Percentiles rank a stretch among this genome's conserved stretches.
Conservation (phyloP, 805 yeast species). For the Starmerella tilneyi region DNA sequence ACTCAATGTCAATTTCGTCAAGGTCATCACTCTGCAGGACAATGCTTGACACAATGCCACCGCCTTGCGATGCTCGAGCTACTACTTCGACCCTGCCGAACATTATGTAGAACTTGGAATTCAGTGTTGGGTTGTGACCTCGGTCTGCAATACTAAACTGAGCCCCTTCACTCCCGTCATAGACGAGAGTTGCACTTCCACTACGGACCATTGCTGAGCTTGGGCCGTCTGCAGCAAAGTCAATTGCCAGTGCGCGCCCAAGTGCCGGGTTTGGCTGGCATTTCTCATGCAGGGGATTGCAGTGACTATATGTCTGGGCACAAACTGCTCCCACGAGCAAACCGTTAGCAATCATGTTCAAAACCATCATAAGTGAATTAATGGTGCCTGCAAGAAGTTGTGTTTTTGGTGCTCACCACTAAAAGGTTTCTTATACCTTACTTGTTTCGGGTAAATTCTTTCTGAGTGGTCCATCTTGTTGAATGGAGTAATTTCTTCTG, state of each 20-base stretch:
- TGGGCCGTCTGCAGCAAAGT: slow-evolving; percentile 37
- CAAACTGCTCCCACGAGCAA: not conserved
- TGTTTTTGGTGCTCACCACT: too few species aligned
- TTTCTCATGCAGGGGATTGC: slow-evolving; percentile 38
- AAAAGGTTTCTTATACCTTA: too few species aligned
- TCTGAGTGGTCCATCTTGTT: too few species aligned
- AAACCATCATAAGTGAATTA: too few species aligned
- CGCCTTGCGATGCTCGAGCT: slow-evolving; percentile 63
- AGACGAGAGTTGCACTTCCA: slow-evolving; percentile 26
- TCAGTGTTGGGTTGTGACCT: slow-evolving; percentile 54
- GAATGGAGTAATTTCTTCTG: too few species aligned
- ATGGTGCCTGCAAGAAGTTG: too few species aligned
- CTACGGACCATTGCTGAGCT: slow-evolving; percentile 28
- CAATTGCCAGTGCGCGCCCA: slow-evolving; percentile 43
- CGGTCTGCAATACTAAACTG: slow-evolving; percentile 48
- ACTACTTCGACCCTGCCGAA: slow-evolving; percentile 73
- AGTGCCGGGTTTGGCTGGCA: slow-evolving; percentile 52
- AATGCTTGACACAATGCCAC: slow-evolving; percentile 71
- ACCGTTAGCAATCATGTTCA: too few species aligned
- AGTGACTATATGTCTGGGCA: slow-evolving; percentile 30
- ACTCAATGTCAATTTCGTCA: slow-evolving; percentile 84
- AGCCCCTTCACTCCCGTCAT: slow-evolving; percentile 49
- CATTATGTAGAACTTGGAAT: slow-evolving; percentile 58
- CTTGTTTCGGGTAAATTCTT: too few species aligned
- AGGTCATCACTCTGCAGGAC: slow-evolving; percentile 73